phyloP scores from a whole-genome alignment of 805 yeast species.

The Pichia phayaonensis region DNA sequence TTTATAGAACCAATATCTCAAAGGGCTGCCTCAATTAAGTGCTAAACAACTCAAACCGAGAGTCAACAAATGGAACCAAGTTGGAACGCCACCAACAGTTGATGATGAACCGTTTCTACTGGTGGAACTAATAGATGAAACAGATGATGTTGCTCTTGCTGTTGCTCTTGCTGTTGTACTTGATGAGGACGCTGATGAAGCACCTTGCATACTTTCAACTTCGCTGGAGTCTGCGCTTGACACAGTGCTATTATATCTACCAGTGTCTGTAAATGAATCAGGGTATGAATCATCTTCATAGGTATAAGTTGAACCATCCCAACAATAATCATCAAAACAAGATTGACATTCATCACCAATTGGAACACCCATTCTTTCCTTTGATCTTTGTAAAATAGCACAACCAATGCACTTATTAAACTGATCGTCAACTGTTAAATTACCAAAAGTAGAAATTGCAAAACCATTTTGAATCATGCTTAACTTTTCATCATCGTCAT shows the following conservation, averaged over 20 bases:
- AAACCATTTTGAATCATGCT: slow-evolving; percentile 68
- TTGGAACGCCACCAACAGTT: not conserved
- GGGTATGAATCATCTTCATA: slow-evolving; percentile 11
- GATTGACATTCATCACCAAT: slow-evolving; percentile 62
- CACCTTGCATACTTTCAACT: not conserved
- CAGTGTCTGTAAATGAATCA: slow-evolving; percentile 34
- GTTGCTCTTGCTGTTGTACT: not conserved
- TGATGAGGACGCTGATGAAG: not conserved
- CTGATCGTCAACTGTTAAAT: slow-evolving; percentile 57
- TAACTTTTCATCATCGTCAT: slow-evolving; percentile 47
- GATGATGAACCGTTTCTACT: slow-evolving; percentile 5
- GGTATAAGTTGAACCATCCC: slow-evolving; percentile 26
- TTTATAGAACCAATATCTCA: not conserved
- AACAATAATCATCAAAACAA: slow-evolving; percentile 72
- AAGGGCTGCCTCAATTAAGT: not conserved
- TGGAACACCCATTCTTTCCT: slow-evolving; percentile 54
- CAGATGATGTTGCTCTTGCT: not conserved
- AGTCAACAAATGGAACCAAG: not conserved
- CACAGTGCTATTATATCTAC: slow-evolving; percentile 19
- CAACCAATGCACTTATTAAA: slow-evolving; percentile 76
- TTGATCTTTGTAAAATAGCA: slow-evolving; percentile 72
- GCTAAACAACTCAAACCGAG: not conserved
- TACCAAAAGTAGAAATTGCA: slow-evolving; percentile 57
- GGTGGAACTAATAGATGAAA: slow-evolving; percentile 4
- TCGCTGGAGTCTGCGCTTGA: not conserved